phyloP scores from a whole-genome alignment of 2,329 filamentous ascomycete species.

The Polychaeton citri region DNA sequence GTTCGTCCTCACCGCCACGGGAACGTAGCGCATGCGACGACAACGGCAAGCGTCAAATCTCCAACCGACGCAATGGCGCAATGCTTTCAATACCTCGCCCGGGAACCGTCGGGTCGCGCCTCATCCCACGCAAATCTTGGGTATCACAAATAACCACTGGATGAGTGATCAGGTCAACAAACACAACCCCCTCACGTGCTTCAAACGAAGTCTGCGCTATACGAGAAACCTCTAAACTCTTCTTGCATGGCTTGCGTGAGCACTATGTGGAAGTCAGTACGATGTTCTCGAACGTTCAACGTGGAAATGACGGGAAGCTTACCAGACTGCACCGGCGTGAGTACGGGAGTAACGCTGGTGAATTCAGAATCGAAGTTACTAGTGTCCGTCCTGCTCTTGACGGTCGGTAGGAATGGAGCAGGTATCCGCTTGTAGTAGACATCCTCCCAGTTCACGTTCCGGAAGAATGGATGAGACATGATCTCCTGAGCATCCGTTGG shows the following conservation, averaged over 20 bases:
- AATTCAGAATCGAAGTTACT: slow-evolving; percentile 99
- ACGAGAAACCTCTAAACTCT: slow-evolving; percentile 97
- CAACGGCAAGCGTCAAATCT: no score
- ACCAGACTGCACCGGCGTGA: slow-evolving; percentile 96
- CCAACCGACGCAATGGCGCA: no score
- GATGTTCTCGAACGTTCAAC: not conserved
- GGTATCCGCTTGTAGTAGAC: slow-evolving; percentile 89
- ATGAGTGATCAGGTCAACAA: not conserved
- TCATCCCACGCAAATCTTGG: no score
- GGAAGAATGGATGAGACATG: slow-evolving; percentile 97
- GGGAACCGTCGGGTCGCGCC: no score
- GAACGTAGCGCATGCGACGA: no score
- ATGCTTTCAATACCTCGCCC: no score
- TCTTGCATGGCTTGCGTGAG: slow-evolving; percentile 98
- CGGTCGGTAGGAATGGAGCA: slow-evolving; percentile 78
- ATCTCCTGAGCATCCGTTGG: slow-evolving; percentile 96
- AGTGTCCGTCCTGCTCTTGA: slow-evolving; percentile 91
- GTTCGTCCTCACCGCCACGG: no score
- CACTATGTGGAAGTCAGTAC: no score
- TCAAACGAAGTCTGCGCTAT: slow-evolving; percentile 80
- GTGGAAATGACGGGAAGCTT: slow-evolving; percentile 31
- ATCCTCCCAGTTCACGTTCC: slow-evolving; percentile 97
- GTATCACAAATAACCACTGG: slow-evolving; percentile 13
- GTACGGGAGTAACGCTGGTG: slow-evolving; percentile 91
- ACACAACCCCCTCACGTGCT: not conserved